phyloP scores from a whole-genome alignment of 2,329 filamentous ascomycete genomes.

The Xylaria multiplex region DNA sequence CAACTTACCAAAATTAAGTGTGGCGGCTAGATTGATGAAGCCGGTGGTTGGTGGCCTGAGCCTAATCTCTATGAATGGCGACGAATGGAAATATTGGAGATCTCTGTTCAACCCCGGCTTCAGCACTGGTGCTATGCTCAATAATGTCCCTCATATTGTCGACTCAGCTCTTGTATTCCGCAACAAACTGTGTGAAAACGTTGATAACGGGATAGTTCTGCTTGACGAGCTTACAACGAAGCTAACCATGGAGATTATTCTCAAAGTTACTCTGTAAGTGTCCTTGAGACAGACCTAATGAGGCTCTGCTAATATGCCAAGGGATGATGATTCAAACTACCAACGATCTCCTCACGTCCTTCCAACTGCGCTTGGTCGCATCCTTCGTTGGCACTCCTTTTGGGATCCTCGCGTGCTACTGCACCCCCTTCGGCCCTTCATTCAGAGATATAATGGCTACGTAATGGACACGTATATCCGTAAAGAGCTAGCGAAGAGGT shows the following conservation, averaged over 20 bases:
- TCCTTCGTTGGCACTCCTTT: slow-evolving; percentile 32
- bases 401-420: slow-evolving; percentile 30
- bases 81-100: slow-evolving; percentile 26
- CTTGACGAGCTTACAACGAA: no score
- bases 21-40: slow-evolving; percentile 13
- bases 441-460: slow-evolving; percentile 29
- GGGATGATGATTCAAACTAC: no score
- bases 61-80: slow-evolving; percentile 23
- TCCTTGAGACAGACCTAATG: background rate
- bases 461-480: slow-evolving; percentile 26
- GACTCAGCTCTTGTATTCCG: slow-evolving; percentile 21
- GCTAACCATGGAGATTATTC: no score
- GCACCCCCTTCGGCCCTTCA: slow-evolving; percentile 27
- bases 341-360: background rate
- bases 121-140: slow-evolving; percentile 16
- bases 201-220: slow-evolving; percentile 7
- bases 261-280: background rate
- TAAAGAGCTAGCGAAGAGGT: slow-evolving; percentile 26
- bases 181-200: slow-evolving; percentile 24
- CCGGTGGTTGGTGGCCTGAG: slow-evolving; percentile 15
- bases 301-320: no score
- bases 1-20: slow-evolving; percentile 14
- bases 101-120: slow-evolving; percentile 26
- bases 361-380: slow-evolving; percentile 22
- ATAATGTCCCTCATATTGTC: slow-evolving; percentile 19